Base-by-base conservation (phyloP, 2,329 filamentous ascomycete species). In the Colletotrichum chlorophyti region DNA sequence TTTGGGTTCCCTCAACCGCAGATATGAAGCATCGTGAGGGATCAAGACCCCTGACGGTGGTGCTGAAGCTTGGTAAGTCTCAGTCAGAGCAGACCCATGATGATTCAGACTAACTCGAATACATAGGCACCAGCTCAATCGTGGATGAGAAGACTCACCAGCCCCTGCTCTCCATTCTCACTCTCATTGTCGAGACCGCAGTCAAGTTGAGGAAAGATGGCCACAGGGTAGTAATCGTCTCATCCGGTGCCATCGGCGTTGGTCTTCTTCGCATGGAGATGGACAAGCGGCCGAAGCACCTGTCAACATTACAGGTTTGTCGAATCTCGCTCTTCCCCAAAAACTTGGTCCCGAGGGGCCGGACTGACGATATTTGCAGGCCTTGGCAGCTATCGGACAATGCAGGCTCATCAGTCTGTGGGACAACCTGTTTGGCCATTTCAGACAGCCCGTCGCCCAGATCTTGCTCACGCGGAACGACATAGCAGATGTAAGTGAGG, bases 111-210 rank as follows among this genome's bases (percentile, higher is more conserved):
- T 50, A 54, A 61, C n/a, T 38, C 17, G 3, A 21, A 3, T 31
- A 2, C 11, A 60, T 66, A 99, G 95, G 95, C 68, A 98, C 95
- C 42, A 97, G 93, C 74, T 98, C 95, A n/a, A 98, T 99, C 66
- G 93, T 99, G 64, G 92, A 98, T 76, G 95, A 99, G 73, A 90
- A 88, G 71, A 96, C 91, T 19, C 95, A 97, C 76, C 91, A 97
- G 70, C 95, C 95, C 4, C 85, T 97, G 31, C 83, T 99, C 34
- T 95, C 93, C 5, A 96, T 93, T 65, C 80, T 99, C 54, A 93
- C 91, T 60, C 81, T 94, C 60, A 97, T 99, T 64, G 95, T 98
- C 64, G 93, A 98, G 76, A 98, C 95, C 17, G 93, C 92, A 12
- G 90, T 94, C 51, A 91, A 88, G 69, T 82, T 99, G 38, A 88